Conservation (phyloP, 352 stramenopile species). For the Phytophthora pisi region DNA sequence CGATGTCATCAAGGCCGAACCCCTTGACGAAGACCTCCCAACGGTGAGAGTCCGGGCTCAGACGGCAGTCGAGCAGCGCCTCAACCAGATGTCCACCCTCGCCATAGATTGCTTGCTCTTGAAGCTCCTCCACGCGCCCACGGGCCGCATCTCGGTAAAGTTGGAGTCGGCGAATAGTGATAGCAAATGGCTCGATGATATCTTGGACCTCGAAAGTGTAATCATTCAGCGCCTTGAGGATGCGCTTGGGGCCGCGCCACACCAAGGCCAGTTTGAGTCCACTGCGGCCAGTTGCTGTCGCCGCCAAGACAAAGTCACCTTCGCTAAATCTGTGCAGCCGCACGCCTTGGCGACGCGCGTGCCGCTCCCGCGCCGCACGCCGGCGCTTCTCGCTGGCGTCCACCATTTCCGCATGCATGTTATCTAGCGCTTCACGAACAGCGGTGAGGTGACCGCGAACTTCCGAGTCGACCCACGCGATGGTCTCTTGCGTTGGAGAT, state of each 20-base stretch:
- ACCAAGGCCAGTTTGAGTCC: conserved; percentile 25
- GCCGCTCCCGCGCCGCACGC: conserved; percentile 4
- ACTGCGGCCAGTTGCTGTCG: background rate
- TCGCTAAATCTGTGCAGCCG: conserved; percentile 10
- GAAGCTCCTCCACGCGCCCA: no score
- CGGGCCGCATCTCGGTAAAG: conserved; percentile 1
- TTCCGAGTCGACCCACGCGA: conserved; percentile 14
- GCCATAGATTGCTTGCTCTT: no score
- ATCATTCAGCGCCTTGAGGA: conserved; percentile 9
- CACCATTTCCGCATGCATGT: no score
- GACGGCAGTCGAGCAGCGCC: no score
- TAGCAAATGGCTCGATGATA: conserved; percentile 7
- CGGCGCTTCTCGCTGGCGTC: conserved; percentile 19
- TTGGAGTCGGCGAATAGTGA: conserved; percentile 9
- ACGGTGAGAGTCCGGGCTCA: no score
- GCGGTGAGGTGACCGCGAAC: background rate
- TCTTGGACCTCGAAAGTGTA: conserved; percentile 36
- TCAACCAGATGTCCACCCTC: no score
- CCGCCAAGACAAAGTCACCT: conserved; percentile 27
- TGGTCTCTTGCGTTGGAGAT: background rate
- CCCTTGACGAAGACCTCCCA: no score
- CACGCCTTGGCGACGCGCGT: conserved; percentile 9
- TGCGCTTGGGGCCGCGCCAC: conserved; percentile 21
- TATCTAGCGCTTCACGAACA: conserved; percentile 7
- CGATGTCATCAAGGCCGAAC: no score